Percentiles rank a stretch among this genome's conserved stretches.
phyloP scores from a whole-genome alignment of 164 flowering plant genomes.

The Platanus orientalis region DNA sequence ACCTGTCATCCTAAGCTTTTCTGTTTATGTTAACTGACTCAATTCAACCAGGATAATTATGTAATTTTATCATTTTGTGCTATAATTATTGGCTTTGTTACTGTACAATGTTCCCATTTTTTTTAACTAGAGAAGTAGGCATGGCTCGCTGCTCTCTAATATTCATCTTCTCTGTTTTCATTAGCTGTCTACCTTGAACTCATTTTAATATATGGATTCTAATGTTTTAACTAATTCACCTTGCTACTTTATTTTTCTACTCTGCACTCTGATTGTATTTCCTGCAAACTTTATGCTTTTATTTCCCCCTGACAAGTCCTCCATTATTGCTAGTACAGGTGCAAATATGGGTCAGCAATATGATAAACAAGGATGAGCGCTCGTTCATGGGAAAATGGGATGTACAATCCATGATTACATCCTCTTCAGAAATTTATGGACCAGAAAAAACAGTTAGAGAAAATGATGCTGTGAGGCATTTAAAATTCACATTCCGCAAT shows the following conservation, averaged over 20 bases:
- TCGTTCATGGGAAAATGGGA: conserved; percentile 91
- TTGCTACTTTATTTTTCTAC: neutral
- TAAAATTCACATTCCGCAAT: conserved; percentile 67
- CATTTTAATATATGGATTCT: too few species aligned
- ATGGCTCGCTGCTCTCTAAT: too few species aligned
- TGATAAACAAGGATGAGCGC: conserved; percentile 74
- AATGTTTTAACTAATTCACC: too few species aligned
- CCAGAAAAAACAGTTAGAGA: conserved; percentile 45
- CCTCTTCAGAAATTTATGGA: conserved; percentile 74
- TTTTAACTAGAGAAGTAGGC: too few species aligned
- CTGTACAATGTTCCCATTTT: too few species aligned
- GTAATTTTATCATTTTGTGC: too few species aligned
- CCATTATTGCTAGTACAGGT: conserved; percentile 49
- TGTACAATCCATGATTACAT: conserved; percentile 51
- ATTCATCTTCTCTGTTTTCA: too few species aligned
- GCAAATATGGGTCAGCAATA: conserved; percentile 94
- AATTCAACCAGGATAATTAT: too few species aligned
- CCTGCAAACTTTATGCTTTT: neutral
- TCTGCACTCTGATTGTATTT: neutral
- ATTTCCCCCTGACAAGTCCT: neutral
- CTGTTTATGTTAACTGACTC: too few species aligned
- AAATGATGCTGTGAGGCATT: conserved; percentile 59
- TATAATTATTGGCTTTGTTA: too few species aligned
- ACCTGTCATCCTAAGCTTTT: too few species aligned
- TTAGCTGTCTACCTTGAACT: too few species aligned